Conservation (phyloP, 1,139 yeast genomes). For the Tardiomyces blankii region DNA sequence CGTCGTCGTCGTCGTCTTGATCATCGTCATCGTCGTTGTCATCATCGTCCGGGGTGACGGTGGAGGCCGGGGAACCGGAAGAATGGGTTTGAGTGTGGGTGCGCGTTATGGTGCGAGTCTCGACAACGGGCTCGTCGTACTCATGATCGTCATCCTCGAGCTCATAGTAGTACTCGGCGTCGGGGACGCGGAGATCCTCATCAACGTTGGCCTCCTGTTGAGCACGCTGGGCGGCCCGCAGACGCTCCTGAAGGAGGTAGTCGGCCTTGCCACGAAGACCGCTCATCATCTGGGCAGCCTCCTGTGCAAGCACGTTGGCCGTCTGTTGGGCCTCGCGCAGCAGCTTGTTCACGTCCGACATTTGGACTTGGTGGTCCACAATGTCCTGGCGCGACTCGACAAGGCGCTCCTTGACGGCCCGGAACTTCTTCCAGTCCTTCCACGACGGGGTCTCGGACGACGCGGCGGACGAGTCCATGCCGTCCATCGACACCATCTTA, state of each 20-base stretch:
- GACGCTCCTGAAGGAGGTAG: constrained; percentile 53
- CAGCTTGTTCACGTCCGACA: constrained; percentile 40
- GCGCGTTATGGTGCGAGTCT: background rate
- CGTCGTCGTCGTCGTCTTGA: background rate
- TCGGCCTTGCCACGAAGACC: constrained; percentile 76
- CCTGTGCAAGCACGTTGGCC: constrained; percentile 48
- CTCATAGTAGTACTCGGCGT: background rate
- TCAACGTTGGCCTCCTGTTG: background rate
- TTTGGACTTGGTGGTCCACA: constrained; percentile 38
- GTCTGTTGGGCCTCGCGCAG: constrained; percentile 50
- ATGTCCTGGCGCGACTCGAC: constrained; percentile 47
- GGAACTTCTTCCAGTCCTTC: constrained; percentile 60
- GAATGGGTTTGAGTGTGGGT: background rate
- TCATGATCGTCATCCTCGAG: constrained; percentile 1
- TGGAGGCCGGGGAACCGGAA: background rate
- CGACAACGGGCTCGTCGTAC: background rate
- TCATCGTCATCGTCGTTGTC: background rate
- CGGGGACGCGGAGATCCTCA: background rate
- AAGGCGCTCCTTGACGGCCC: constrained; percentile 44
- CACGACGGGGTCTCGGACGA: constrained; percentile 38
- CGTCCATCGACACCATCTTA: constrained; percentile 14
- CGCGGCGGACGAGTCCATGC: constrained; percentile 16
- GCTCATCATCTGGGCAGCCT: constrained; percentile 60
- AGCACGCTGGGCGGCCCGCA: background rate
- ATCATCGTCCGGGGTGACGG: background rate